Percentiles rank a stretch among this genome's conserved stretches.
These are phyloP conservation scores for Podospora conica DNA, from an alignment of 495 filamentous ascomycete species.

Conservation along the genomic window DNA sequence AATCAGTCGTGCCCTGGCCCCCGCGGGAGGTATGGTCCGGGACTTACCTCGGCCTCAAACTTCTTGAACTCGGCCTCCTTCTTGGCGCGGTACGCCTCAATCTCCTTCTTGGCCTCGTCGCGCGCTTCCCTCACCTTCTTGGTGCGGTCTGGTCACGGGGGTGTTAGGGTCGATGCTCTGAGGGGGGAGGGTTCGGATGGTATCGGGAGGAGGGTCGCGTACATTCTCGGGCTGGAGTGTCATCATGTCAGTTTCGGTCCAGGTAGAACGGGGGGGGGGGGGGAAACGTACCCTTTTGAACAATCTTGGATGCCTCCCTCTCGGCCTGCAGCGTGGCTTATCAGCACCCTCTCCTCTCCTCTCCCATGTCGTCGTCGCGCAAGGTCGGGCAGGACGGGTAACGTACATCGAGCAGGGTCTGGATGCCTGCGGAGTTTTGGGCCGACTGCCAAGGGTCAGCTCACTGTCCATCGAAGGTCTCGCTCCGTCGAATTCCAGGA, in stretches of 20 bases:
- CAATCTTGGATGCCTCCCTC: slow-evolving; percentile 98
- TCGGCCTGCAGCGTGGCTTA: slow-evolving; percentile 59
- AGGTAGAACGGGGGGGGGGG: not conserved
- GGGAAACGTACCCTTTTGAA: slow-evolving; percentile 68
- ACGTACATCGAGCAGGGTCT: slow-evolving; percentile 93
- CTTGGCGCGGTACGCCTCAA: slow-evolving; percentile 83
- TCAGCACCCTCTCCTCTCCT: not conserved
- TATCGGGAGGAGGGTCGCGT: slow-evolving; percentile 9
- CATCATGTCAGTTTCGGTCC: not conserved
- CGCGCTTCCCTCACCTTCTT: slow-evolving; percentile 95
- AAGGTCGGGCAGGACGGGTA: slow-evolving; percentile 2
- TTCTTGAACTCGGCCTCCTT: slow-evolving; percentile 95
- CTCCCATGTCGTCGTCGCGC: not conserved
- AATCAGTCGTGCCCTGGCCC: not conserved
- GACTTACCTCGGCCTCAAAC: slow-evolving; percentile 79
- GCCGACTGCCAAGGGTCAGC: slow-evolving; percentile 59
- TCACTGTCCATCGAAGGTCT: not conserved
- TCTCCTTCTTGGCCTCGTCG: slow-evolving; percentile 93
- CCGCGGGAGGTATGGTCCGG: not conserved
- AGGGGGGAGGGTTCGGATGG: not conserved
- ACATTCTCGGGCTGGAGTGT: slow-evolving; percentile 38
- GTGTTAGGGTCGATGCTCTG: not conserved
- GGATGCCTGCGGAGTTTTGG: slow-evolving; percentile 96
- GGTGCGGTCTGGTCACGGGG: slow-evolving; percentile 65
- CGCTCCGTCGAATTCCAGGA: not conserved